These are phyloP conservation scores for Geotrichum cucujoidarum DNA, from an alignment of 1,139 yeast species.

Conservation along the genomic window DNA sequence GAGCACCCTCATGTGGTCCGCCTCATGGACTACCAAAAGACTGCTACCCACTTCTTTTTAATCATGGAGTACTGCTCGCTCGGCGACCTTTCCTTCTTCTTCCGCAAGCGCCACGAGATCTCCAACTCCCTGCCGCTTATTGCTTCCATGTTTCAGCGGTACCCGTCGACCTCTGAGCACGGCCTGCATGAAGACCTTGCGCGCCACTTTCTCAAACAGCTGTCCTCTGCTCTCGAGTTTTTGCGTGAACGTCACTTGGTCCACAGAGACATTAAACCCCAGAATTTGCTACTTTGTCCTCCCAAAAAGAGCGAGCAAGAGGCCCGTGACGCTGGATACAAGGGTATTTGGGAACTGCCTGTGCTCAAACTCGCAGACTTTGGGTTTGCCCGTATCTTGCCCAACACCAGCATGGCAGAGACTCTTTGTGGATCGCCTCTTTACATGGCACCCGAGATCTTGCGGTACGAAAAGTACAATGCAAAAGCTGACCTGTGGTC, in stretches of 20 bases:
- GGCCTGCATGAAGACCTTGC: conserved; percentile 79
- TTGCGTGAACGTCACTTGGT: conserved; percentile 78
- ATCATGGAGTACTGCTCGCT: conserved; percentile 97
- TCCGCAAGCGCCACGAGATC: conserved; percentile 68
- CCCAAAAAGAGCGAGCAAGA: conserved; percentile 58
- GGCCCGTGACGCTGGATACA: conserved; percentile 55
- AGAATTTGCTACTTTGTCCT: conserved; percentile 76
- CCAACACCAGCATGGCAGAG: conserved; percentile 90
- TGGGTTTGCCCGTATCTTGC: conserved; percentile 92
- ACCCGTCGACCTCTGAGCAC: conserved; percentile 72
- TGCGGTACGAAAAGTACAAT: conserved; percentile 88
- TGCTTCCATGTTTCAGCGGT: conserved; percentile 66
- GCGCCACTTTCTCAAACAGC: conserved; percentile 78
- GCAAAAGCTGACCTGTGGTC: conserved; percentile 98
- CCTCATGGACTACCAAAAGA: conserved; percentile 73
- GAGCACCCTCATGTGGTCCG: conserved; percentile 92
- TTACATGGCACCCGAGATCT: conserved; percentile 97
- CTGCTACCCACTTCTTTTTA: conserved; percentile 74
- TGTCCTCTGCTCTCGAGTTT: conserved; percentile 78
- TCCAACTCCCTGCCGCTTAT: conserved; percentile 74
- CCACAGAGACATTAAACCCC: conserved; percentile 93
- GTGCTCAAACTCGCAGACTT: conserved; percentile 90
- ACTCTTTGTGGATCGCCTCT: conserved; percentile 95
- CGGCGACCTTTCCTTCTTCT: conserved; percentile 87
- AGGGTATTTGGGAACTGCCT: conserved; percentile 85